Evolutionary conservation across 306 rosid genomes (phyloP), one percentile per base, ranked within the genome.

Genomic region (Prinsepia uniflora): DNA sequence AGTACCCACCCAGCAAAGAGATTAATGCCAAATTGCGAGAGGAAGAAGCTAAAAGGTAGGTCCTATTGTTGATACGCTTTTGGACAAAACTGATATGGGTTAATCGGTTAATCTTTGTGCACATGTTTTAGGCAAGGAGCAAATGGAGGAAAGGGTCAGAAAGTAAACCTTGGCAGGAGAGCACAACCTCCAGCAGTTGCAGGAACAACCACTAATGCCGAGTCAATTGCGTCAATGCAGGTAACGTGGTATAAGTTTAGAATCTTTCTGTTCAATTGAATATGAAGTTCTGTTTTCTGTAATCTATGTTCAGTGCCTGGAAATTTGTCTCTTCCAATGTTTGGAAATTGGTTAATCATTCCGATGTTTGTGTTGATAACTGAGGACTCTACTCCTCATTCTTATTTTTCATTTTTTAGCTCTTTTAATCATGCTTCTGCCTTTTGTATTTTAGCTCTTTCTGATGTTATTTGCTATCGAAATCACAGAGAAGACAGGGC

Each of bases 1-100:
- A 84, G 79, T 93, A 88, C 83, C 96, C 94, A 68, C 96, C 97
- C 39, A 85, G 94, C 85, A 93, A 93, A 85, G 98, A 93, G 85
- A 93, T 93, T 39, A 94, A 93, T 81, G 84, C 84, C 40, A 93
- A 88, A 76, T 71, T 90, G 76, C 85, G 81, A 74, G 90, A 83
- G 58, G 92, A 79, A 75, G 87, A 79, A 80, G 80, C 79, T 56
- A 84, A 88, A 86, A 87, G 96, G 98, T 93, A 90, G 80, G 59
- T 62, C 17, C 34, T 55, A 47, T 65, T 5, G 34, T 36, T 10
- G 12, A 41, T 67, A 36, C 14, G 64, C 14, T 42, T 64, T 30
- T 22, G 13, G 62, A 41, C 50, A 11, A 42, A 43, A 40, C 7
- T 40, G n/a, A 20, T 42, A 11, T 43, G 43, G 56, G 30, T 24